These are phyloP conservation scores for Solanum pimpinellifolium DNA, from an alignment of 257 asterid species.

Conservation along the genomic window DNA sequence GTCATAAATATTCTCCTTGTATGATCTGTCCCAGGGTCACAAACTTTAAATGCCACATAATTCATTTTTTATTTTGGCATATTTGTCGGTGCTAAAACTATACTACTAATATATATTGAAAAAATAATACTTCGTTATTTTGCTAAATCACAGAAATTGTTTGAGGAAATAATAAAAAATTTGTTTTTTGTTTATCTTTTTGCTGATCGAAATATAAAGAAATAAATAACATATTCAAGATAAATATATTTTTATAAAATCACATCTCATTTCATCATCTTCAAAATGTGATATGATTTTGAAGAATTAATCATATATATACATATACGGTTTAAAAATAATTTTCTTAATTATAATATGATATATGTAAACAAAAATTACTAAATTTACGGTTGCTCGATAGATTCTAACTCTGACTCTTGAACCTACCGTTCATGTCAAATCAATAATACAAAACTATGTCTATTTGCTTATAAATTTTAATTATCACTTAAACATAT, in stretches of 20 bases:
- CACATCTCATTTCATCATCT: not conserved
- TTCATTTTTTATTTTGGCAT: not conserved
- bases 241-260: not conserved
- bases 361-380: not conserved
- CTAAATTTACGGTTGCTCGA: not conserved
- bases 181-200: not conserved
- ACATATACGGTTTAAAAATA: no score
- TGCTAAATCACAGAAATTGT: not conserved
- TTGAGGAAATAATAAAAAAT: not conserved
- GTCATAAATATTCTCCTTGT: not conserved
- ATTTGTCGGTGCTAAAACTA: not conserved
- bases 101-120: not conserved
- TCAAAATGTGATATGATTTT: not conserved
- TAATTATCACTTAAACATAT: not conserved
- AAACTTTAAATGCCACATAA: not conserved
- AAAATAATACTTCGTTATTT: not conserved
- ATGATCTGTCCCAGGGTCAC: not conserved
- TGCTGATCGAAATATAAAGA: not conserved
- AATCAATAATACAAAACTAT: not conserved
- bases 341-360: not conserved
- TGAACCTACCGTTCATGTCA: not conserved
- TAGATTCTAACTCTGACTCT: not conserved
- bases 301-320: not conserved
- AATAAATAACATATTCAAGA: not conserved
- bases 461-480: not conserved